Percentiles rank a stretch among this genome's conserved stretches.
Evolutionary conservation across 2,329 filamentous ascomycete genomes (phyloP).

Genomic region (Aureobasidium lini): DNA sequence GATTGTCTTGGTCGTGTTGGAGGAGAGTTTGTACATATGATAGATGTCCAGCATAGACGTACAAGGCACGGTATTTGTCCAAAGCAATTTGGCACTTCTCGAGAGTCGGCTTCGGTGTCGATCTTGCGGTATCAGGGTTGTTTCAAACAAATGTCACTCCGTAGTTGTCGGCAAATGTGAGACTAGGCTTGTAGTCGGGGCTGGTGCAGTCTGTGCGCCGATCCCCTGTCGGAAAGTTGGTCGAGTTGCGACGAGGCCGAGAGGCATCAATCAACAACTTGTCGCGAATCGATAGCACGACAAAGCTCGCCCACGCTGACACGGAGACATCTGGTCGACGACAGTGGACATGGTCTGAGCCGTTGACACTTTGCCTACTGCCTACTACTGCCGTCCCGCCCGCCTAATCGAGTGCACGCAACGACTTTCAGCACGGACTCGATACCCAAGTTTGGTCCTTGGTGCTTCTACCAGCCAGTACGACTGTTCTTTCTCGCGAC

Average conservation of each 20-base stretch:
- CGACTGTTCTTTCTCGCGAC: not conserved
- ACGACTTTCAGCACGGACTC: not conserved
- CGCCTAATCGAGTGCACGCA: not conserved
- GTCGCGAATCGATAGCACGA: not conserved
- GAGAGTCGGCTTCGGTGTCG: too few species aligned
- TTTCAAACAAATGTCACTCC: too few species aligned
- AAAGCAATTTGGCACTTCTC: too few species aligned
- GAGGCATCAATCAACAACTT: not conserved
- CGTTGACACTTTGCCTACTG: not conserved
- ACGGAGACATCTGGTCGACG: not conserved
- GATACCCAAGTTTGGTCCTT: not conserved
- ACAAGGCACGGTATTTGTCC: too few species aligned
- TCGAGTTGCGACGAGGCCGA: too few species aligned
- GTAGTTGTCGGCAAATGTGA: not conserved
- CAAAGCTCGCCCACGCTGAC: not conserved
- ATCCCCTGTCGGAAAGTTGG: not conserved
- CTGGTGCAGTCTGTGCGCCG: not conserved
- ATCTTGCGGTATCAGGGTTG: too few species aligned
- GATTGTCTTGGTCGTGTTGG: not conserved
- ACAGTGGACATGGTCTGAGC: not conserved
- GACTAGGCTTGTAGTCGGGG: not conserved
- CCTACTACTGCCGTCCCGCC: not conserved
- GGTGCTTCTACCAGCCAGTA: not conserved
- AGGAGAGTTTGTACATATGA: not conserved
- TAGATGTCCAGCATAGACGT: not conserved